Conservation (phyloP, 208 protist genomes). For the Trypanosomatidae sp. region DNA sequence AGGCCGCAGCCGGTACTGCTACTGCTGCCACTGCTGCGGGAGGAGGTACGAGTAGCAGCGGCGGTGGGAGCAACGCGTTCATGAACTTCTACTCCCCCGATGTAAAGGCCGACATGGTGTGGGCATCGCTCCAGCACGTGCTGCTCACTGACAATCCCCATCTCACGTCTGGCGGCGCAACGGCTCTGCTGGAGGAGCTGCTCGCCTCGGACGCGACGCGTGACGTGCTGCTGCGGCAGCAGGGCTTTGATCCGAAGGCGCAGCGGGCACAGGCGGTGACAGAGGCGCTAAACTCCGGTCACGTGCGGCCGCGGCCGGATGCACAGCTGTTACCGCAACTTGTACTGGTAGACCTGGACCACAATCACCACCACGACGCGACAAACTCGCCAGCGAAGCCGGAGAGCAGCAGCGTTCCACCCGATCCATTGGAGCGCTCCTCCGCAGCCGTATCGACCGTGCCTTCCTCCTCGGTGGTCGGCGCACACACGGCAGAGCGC, state of each 20-base stretch:
- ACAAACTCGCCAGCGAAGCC: not conserved
- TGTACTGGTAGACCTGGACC: too few species aligned
- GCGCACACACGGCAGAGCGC: too few species aligned
- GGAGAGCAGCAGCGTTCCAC: too few species aligned
- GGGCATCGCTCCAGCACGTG: slow-evolving; percentile 41
- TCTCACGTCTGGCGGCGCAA: slow-evolving; percentile 38
- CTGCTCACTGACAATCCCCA: slow-evolving; percentile 44
- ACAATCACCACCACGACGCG: not conserved
- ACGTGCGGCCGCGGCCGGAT: not conserved
- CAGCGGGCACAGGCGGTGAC: slow-evolving; percentile 7
- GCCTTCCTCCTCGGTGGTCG: too few species aligned
- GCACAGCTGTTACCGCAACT: too few species aligned
- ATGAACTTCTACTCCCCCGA: slow-evolving; percentile 18
- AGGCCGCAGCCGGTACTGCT: too few species aligned
- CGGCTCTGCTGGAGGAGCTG: slow-evolving; percentile 29
- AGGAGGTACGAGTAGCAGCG: not conserved
- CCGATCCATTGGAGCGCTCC: too few species aligned
- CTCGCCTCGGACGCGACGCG: slow-evolving; percentile 27
- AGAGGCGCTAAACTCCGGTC: not conserved
- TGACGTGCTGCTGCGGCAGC: slow-evolving; percentile 22
- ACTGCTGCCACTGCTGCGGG: too few species aligned
- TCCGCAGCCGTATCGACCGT: too few species aligned
- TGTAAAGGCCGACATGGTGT: slow-evolving; percentile 32
- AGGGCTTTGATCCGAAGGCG: slow-evolving; percentile 19
- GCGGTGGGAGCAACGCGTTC: slow-evolving; percentile 3